These are phyloP conservation scores for Alloteropsis semialata DNA, from an alignment of 176 grass and related monocot species.

Conservation along the genomic window DNA sequence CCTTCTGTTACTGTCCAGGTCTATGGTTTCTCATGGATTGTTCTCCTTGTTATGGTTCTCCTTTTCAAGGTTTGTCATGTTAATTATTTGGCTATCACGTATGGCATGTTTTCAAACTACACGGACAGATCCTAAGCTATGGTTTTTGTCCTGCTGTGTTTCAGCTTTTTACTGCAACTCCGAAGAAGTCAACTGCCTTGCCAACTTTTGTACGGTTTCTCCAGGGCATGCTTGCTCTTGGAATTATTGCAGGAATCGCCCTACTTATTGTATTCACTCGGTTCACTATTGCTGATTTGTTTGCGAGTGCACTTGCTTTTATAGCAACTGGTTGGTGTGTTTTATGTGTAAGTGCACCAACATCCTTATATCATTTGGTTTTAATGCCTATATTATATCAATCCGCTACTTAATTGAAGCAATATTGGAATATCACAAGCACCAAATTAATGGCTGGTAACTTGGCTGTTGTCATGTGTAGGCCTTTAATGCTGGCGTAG, in stretches of 20 bases:
- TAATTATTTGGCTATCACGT: neutral
- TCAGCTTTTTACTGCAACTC: slow-evolving; percentile 84
- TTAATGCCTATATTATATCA: neutral
- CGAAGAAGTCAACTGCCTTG: slow-evolving; percentile 56
- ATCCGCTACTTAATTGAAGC: neutral
- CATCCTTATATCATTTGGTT: slow-evolving; percentile 18
- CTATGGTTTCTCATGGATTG: slow-evolving; percentile 95
- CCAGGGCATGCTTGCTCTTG: slow-evolving; percentile 76
- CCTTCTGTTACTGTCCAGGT: slow-evolving; percentile 48
- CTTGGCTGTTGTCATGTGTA: neutral
- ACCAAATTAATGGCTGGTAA: neutral
- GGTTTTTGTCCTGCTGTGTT: slow-evolving; percentile 24
- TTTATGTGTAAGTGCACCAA: slow-evolving; percentile 66
- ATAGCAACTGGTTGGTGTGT: slow-evolving; percentile 84
- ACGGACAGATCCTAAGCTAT: slow-evolving; percentile 14
- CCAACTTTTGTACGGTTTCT: slow-evolving; percentile 75
- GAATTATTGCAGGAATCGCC: slow-evolving; percentile 59
- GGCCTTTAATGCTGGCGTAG: neutral
- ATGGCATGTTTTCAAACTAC: neutral
- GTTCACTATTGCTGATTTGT: slow-evolving; percentile 80
- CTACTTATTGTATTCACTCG: slow-evolving; percentile 59
- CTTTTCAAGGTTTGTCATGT: slow-evolving; percentile 79
- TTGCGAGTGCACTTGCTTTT: slow-evolving; percentile 85
- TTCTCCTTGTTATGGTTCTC: slow-evolving; percentile 66
- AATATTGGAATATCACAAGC: neutral